These are phyloP conservation scores for Soucietia sequanensis DNA, from an alignment of 805 yeast species.

Conservation along the genomic window DNA sequence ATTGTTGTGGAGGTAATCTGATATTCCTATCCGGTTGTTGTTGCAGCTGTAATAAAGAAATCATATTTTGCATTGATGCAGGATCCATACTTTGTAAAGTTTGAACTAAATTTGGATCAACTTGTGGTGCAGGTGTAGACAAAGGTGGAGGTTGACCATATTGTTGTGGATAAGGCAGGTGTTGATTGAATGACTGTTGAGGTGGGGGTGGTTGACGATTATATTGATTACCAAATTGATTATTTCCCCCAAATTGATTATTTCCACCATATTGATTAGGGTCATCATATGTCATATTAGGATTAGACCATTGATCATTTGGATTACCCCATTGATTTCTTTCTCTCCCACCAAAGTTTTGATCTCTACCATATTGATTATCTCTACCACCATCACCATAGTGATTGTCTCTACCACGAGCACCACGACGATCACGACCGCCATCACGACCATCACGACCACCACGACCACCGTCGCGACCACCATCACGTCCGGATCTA, in stretches of 20 bases:
- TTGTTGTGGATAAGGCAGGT: conserved; percentile 7
- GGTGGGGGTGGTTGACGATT: conserved; percentile 4
- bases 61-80: conserved; percentile 30
- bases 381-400: no score
- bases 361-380: conserved; percentile 1
- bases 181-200: conserved; percentile 5
- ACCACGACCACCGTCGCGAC: conserved; percentile 10
- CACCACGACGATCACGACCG: conserved; percentile 3
- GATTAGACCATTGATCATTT: no score
- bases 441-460: conserved; percentile 8
- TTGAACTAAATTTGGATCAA: conserved; percentile 8
- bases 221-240: conserved; percentile 1
- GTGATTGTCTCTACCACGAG: conserved; percentile 10
- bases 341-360: conserved; percentile 7
- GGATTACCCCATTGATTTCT: no score
- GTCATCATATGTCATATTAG: no score
- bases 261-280: no score
- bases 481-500: conserved; percentile 4
- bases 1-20: conserved; percentile 18
- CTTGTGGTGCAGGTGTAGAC: no score
- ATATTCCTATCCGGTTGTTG: no score
- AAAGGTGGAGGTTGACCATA: conserved; percentile 1
- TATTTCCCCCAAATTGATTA: no score
- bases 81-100: conserved; percentile 29
- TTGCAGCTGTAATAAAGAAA: conserved; percentile 27